Evolutionary conservation across 2,329 filamentous ascomycete species (phyloP), one percentile per base, ranked within the genome.

Genomic region (Penicillium oxalicum): DNA sequence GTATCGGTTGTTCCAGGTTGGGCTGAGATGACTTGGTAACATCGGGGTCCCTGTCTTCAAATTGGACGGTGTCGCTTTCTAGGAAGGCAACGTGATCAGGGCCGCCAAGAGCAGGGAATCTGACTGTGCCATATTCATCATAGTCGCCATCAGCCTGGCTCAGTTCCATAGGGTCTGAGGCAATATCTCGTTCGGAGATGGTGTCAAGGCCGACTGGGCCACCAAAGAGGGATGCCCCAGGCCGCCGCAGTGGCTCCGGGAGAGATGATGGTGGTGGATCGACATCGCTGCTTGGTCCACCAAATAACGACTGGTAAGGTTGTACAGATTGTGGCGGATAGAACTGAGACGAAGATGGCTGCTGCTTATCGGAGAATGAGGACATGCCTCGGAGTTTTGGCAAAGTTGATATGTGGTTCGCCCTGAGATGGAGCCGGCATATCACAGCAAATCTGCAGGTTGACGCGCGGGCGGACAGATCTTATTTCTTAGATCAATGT

Each of bases 231-330:
- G 43, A 39, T 18, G 32, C 25, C 27, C 25, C 48, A 27, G 64
- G 64, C 25, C 51, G 56, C 41, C 42, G 50, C 7, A 47, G 32
- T 29, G 45, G 50, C 49, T 60, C 58, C 18, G 59, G 61, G 38
- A 64, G 65, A 25, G 63, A 63, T 40, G 65, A 68, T 32, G 61
- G 56, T 41, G 57, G 60, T 37, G 55, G 55, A 36, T 44, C 52
- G 32, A 36, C 48, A 53, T 59, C 58, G 40, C 55, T 60, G 52
- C 57, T 60, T n/a, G 55, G 58, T 11, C 55, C 57, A 4, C 57
- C 58, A 40, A 58, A 60, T 34, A 60, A 33, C 33, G 57, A 60
- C 12, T 33, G 41, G 13, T 39, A 43, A 8, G 50, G 52, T 40
- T 60, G 58, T 8, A 57, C 55, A 18, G 55, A 60, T 28, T 52